Conservation (phyloP, 1,139 yeast genomes). For the Debaryomyces fabryi region DNA sequence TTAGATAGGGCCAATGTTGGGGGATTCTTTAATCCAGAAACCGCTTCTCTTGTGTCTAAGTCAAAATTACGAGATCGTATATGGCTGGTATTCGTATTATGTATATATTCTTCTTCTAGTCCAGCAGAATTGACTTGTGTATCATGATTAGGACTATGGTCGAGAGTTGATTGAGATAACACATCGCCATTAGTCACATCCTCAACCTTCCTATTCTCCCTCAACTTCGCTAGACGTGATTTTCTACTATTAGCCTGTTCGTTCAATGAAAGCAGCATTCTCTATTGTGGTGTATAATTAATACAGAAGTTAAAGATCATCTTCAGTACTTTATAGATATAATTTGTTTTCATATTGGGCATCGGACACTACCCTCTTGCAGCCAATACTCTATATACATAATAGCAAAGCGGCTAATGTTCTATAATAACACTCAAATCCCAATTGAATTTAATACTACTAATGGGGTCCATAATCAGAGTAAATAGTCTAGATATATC, state of each 20-base stretch:
- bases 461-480: not conserved
- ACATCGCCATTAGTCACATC: not conserved
- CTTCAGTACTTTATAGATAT: not conserved
- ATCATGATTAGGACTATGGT: constrained; percentile 1
- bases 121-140: not conserved
- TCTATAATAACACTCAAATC: not conserved
- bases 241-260: constrained; percentile 20
- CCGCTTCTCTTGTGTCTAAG: not conserved
- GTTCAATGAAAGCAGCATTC: constrained; percentile 3
- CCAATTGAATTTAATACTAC: not conserved
- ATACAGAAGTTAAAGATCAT: not conserved
- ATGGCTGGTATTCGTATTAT: not conserved
- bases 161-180: not conserved
- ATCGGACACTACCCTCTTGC: constrained; percentile 5
- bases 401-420: not conserved
- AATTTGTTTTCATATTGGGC: constrained; percentile 2
- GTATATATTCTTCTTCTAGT: not conserved
- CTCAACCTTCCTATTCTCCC: constrained; percentile 18
- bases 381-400: not conserved
- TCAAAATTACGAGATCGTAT: constrained; percentile 1
- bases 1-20: constrained; percentile 17
- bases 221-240: constrained; percentile 27
- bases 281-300: not conserved
- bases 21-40: constrained; percentile 8
- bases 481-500: not conserved